phyloP scores from a whole-genome alignment of 805 yeast genomes.

The Komagataella phaffii region DNA sequence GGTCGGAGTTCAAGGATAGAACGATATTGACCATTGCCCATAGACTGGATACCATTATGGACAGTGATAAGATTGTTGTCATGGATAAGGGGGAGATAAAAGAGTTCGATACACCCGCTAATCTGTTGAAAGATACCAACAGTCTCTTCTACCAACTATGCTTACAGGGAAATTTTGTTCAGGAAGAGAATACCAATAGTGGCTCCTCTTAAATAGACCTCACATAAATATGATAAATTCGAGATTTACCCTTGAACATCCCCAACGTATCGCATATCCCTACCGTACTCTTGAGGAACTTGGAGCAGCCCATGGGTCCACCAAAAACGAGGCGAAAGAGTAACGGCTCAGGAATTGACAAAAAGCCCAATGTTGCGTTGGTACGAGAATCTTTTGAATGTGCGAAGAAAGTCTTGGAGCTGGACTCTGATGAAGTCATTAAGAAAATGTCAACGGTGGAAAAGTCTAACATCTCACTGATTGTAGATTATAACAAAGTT shows the following conservation, averaged over 20 bases:
- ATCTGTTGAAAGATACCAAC: conserved; percentile 26
- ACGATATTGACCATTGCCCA: conserved; percentile 88
- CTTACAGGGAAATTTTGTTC: conserved; percentile 21
- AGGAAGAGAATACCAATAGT: not conserved
- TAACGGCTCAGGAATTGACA: not conserved
- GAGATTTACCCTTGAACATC: not conserved
- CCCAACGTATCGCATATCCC: not conserved
- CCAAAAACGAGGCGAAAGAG: not conserved
- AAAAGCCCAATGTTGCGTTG: not conserved
- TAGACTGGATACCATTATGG: conserved; percentile 76
- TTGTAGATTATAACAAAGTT: not conserved
- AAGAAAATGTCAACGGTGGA: conserved; percentile 1
- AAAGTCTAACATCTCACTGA: conserved; percentile 1
- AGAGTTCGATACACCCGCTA: conserved; percentile 65
- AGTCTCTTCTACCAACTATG: conserved; percentile 42
- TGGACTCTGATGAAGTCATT: conserved; percentile 1
- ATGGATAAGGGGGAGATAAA: conserved; percentile 59
- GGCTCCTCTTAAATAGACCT: not conserved
- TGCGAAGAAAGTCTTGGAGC: conserved; percentile 1
- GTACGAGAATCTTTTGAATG: conserved; percentile 1
- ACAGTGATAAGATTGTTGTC: conserved; percentile 68
- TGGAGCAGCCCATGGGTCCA: not conserved
- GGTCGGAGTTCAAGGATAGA: conserved; percentile 55
- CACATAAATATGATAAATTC: not conserved
- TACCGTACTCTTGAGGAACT: not conserved